Evolutionary conservation across 2,329 filamentous ascomycete genomes (phyloP), one percentile per base, ranked within the genome.

Genomic region (Nemania sp.): DNA sequence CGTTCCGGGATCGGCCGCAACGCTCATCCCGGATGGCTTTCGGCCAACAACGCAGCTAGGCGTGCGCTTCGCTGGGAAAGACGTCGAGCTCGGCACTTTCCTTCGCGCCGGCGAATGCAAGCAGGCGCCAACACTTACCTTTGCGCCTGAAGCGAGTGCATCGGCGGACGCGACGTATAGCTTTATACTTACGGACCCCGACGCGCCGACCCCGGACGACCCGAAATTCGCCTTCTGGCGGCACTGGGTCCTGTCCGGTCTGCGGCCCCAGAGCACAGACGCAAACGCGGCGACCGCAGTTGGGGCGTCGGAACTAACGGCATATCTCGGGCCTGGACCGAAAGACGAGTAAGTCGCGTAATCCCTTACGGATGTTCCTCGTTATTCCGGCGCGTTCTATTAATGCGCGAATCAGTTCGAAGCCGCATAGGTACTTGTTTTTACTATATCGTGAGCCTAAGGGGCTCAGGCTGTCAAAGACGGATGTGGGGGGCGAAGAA

Each of bases 151-250:
- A 64, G 24, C 54, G 5, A 66, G 62, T n/a, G 62, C 63, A 2
- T 54, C 64, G 0, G 55, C 63, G 7, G 65, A 63, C 23, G 60
- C 68, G 0, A 70, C 69, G 1, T 82, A 79, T 65, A 72, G 74
- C 30, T 68, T 81, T 45, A 67, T 82, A 57, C 70, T 82, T 34
- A 70, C 80, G 19, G 80, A 82, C 50, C 79, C 79, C 0, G 80
- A 82, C 54, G 80, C 79, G 17, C 80, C 80, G 0, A 81, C 78
- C 0, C 80, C 80, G 0, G 76, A 79, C 30, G 76, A 82, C 45
- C 78, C 77, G 5, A 80, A 78, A 61, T 81, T 79, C 61, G 76
- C 78, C 0, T 81, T 78, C 61, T 82, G 79, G 78, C 70, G 79
- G 17, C 80, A 82, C 60, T 82, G 77, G 77, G 71, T 82, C 22